Conservation (phyloP, 2,329 filamentous ascomycete species). For the Colletotrichum noveboracense region DNA sequence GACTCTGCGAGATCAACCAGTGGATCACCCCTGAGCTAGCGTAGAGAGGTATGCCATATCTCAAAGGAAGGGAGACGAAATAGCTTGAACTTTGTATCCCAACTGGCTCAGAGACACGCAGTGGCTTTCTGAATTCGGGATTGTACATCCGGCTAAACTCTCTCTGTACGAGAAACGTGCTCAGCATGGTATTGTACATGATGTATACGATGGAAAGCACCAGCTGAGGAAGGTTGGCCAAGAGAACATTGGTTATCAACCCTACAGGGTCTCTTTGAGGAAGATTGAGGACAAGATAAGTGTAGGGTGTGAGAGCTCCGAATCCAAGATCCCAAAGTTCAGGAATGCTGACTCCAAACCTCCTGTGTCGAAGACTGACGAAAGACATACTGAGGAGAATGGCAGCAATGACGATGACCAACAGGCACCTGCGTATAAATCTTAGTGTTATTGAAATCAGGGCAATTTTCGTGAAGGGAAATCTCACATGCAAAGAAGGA, state of each 20-base stretch:
- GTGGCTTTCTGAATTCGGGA: conserved; percentile 31
- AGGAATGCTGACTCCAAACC: conserved; percentile 21
- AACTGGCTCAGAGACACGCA: conserved; percentile 46
- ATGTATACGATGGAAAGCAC: conserved; percentile 52
- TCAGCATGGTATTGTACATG: conserved; percentile 48
- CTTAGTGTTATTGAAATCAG: not conserved
- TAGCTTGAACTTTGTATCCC: conserved; percentile 47
- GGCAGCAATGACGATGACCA: not conserved
- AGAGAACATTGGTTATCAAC: conserved; percentile 36
- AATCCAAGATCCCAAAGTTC: conserved; percentile 33
- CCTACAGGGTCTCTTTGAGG: conserved; percentile 30
- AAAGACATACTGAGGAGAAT: conserved; percentile 17
- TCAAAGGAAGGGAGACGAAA: conserved; percentile 49
- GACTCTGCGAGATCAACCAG: conserved; percentile 53
- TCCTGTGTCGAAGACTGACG: conserved; percentile 19
- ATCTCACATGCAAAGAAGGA: not conserved
- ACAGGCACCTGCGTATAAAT: not conserved
- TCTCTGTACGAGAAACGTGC: conserved; percentile 45
- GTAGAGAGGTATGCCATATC: conserved; percentile 46
- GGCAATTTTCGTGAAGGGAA: not conserved
- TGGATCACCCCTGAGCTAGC: conserved; percentile 42
- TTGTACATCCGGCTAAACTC: conserved; percentile 50
- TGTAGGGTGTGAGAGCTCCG: conserved; percentile 29
- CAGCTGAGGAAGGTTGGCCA: conserved; percentile 53
- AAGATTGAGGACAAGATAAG: conserved; percentile 29